Percentiles rank a stretch among this genome's conserved stretches.
phyloP scores from a whole-genome alignment of 495 filamentous ascomycete species.

The Aspergillus cavernicola region DNA sequence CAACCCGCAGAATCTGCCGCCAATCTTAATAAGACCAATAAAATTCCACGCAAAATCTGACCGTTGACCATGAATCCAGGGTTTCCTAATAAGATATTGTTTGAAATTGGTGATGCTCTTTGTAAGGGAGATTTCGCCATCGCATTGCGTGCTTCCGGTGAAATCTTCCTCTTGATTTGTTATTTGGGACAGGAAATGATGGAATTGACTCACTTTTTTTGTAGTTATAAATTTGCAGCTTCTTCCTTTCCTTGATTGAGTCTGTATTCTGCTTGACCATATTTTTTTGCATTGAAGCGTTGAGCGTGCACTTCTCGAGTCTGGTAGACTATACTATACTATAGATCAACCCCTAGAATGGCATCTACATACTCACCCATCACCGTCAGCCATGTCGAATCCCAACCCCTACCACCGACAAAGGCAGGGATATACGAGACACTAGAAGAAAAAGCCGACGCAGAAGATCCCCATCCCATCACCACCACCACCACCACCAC shows the following conservation, averaged over 20 bases:
- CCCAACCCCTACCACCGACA: not conserved
- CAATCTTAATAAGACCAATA: not conserved
- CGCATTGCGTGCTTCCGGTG: conserved; percentile 20
- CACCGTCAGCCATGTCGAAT: not conserved
- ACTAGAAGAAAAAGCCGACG: too few species aligned
- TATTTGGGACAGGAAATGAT: conserved; percentile 1
- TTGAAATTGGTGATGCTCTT: conserved; percentile 3
- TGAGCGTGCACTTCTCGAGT: not conserved
- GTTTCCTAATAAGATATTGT: not conserved
- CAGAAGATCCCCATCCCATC: too few species aligned
- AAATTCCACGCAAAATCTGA: too few species aligned
- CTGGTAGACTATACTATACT: not conserved
- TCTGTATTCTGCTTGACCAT: not conserved
- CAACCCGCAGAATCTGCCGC: not conserved
- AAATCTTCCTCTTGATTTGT: conserved; percentile 11
- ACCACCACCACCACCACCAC: too few species aligned
- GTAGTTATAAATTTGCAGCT: not conserved
- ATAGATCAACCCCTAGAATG: not conserved
- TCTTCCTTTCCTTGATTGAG: not conserved
- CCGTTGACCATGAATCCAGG: not conserved
- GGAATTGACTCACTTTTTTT: not conserved
- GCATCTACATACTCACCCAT: not conserved
- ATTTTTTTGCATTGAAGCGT: conserved; percentile 4
- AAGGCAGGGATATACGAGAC: not conserved
- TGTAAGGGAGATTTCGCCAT: conserved; percentile 9